These are phyloP conservation scores for Colletotrichum sansevieriae DNA, from an alignment of 2,329 filamentous ascomycete species.

Conservation along the genomic window DNA sequence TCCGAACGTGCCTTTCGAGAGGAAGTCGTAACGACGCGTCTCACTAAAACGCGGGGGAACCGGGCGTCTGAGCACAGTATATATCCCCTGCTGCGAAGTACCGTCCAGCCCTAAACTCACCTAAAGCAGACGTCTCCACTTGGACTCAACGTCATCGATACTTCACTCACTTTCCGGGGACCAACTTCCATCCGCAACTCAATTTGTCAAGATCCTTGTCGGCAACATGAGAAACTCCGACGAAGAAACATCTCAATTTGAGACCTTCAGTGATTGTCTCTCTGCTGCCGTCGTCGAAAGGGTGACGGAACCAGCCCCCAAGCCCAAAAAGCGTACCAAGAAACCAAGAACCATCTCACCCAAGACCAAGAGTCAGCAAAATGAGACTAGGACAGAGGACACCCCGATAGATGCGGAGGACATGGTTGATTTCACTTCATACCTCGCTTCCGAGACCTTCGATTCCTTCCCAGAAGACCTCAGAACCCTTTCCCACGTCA, in stretches of 20 bases:
- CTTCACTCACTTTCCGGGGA: background rate
- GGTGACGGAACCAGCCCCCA: constrained; percentile 58
- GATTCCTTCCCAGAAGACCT: constrained; percentile 71
- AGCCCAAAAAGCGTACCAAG: constrained; percentile 61
- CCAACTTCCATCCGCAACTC: constrained; percentile 35
- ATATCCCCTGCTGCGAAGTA: constrained; percentile 3
- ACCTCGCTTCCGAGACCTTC: constrained; percentile 79
- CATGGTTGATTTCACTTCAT: constrained; percentile 84
- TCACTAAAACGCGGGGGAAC: constrained; percentile 27
- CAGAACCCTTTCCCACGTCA: constrained; percentile 71
- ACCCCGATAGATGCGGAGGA: constrained; percentile 69
- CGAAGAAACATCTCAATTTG: constrained; percentile 46
- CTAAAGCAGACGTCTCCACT: background rate
- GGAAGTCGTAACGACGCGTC: background rate
- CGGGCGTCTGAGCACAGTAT: constrained; percentile 8
- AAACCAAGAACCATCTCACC: constrained; percentile 33
- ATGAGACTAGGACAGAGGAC: constrained; percentile 8
- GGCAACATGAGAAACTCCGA: constrained; percentile 61
- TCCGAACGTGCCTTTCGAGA: constrained; percentile 12
- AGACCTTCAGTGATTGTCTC: constrained; percentile 80
- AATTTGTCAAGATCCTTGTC: background rate
- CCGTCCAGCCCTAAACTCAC: constrained; percentile 21
- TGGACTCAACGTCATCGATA: constrained; percentile 32
- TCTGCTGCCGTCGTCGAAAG: constrained; percentile 76
- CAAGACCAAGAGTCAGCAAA: background rate